Evolutionary conservation across 2,329 filamentous ascomycete genomes (phyloP), one percentile per base, ranked within the genome.

Genomic region (Phyllosticta capitalensis): DNA sequence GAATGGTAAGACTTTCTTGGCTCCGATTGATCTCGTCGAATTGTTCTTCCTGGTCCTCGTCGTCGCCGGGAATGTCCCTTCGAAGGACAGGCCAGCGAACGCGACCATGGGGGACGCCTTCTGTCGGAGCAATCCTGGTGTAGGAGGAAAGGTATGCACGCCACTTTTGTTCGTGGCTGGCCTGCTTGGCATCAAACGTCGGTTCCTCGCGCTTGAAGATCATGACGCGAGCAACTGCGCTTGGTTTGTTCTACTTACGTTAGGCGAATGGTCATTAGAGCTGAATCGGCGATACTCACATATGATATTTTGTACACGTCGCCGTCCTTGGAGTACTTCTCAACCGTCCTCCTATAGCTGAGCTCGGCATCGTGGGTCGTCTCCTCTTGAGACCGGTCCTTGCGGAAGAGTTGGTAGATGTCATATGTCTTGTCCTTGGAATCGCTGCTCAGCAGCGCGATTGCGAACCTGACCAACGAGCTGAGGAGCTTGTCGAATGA

Each of bases 121-220:
- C 79, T 0, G 94, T 99, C 1, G 90, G 89, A 68, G 96, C 90
- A 22, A 92, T 83, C 63, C 90, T 89, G 65, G 90, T 89, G 73
- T 89, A 97, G 0, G 92, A 91, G 19, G 92, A 92, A 60, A 96
- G 90, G 71, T 99, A 99, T 76, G 95, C 95, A 67, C 92, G 89
- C 94, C 94, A 99, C 48, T 85, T 78, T 63, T 81, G 80, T 64
- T 84, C 80, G 3, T 78, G 74, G 56, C 78, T 81, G 22, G 85
- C 81, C 63, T 90, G 86, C 60, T 87, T 86, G 55, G 86, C 83
- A 68, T 94, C 88, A 78, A 96, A 79, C 0, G 83, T 85, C 1
- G 79, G 87, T 65, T 96, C 90, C 65, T 95, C 90, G 68, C 87
- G 87, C 66, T 94, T 91, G 71, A 96, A 90, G 0, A 95, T 88